Percentiles rank a stretch among this genome's conserved stretches.
Conservation (phyloP, 768 basidiomycete genomes). For the Leccinum arenicola region DNA sequence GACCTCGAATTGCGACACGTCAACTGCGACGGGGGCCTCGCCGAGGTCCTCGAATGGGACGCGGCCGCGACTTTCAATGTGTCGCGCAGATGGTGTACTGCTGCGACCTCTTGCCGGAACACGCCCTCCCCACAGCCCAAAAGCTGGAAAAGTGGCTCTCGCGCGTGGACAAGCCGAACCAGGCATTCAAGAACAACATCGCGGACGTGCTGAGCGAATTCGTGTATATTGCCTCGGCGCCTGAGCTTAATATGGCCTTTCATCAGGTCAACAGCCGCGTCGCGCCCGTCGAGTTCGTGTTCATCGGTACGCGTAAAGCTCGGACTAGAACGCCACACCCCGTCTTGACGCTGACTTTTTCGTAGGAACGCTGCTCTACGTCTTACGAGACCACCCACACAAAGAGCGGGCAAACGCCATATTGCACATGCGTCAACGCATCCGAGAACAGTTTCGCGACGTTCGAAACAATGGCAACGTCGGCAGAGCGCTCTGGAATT, state of each 20-base stretch:
- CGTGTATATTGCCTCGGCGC: constrained; percentile 47
- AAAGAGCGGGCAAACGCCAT: constrained; percentile 55
- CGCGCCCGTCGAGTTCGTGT: constrained; percentile 77
- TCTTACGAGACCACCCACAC: constrained; percentile 41
- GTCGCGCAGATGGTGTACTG: constrained; percentile 63
- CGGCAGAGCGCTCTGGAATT: constrained; percentile 55
- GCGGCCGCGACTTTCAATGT: no score
- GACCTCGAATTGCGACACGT: constrained; percentile 40
- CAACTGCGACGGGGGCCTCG: no score
- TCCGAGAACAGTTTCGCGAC: constrained; percentile 59
- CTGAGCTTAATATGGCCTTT: constrained; percentile 46
- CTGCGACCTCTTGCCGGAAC: constrained; percentile 49
- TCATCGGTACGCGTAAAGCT: constrained; percentile 59
- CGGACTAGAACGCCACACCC: not conserved
- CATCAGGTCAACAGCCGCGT: constrained; percentile 54
- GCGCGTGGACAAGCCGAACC: constrained; percentile 36
- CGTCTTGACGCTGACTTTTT: not conserved
- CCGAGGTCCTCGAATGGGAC: no score
- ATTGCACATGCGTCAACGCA: constrained; percentile 50
- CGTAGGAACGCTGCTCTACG: constrained; percentile 66
- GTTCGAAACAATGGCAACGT: constrained; percentile 61
- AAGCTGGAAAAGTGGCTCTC: constrained; percentile 52
- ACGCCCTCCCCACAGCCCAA: constrained; percentile 47
- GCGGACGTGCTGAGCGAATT: constrained; percentile 52
- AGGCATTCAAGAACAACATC: constrained; percentile 54